Evolutionary conservation across 192 early-diverging fungal species (phyloP).

Genomic region (Mortierella alpina): DNA sequence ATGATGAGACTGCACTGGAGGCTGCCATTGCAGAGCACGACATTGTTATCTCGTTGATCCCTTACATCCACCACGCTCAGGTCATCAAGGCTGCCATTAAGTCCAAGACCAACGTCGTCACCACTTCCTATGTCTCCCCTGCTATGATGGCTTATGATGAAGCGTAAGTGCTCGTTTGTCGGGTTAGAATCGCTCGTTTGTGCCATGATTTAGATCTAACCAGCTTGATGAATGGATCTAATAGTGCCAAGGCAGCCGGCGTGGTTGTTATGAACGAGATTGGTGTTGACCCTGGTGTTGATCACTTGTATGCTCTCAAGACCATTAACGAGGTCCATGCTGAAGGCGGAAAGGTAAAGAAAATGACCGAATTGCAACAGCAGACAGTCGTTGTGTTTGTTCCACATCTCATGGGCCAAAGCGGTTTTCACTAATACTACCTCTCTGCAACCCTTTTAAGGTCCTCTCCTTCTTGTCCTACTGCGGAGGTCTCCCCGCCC

Average conservation of each 20-base stretch:
- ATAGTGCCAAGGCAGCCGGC: constrained; percentile 84
- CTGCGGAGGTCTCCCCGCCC: constrained; percentile 98
- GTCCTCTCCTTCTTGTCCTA: constrained; percentile 91
- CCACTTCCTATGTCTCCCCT: constrained; percentile 96
- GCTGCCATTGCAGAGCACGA: constrained; percentile 86
- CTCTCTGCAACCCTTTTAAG: constrained; percentile 28
- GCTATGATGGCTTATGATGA: constrained; percentile 92
- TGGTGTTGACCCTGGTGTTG: constrained; percentile 97
- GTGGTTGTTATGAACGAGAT: constrained; percentile 98
- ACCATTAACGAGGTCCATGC: constrained; percentile 91
- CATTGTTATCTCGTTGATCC: constrained; percentile 91
- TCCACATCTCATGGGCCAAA: too few relatives aligned
- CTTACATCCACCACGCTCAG: constrained; percentile 88
- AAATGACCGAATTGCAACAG: not conserved
- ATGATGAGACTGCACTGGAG: constrained; percentile 77
- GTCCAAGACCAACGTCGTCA: constrained; percentile 94
- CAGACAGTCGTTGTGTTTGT: too few relatives aligned
- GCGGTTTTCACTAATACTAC: too few relatives aligned
- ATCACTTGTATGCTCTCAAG: constrained; percentile 93
- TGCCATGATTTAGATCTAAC: not conserved
- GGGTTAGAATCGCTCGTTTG: not conserved
- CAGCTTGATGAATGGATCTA: not conserved
- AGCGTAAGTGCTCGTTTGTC: constrained; percentile 63
- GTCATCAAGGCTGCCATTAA: constrained; percentile 94
- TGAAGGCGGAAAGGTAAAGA: constrained; percentile 78